phyloP scores from a whole-genome alignment of 1,284 basidiomycete species.

The Leccinum pseudoinsigne region DNA sequence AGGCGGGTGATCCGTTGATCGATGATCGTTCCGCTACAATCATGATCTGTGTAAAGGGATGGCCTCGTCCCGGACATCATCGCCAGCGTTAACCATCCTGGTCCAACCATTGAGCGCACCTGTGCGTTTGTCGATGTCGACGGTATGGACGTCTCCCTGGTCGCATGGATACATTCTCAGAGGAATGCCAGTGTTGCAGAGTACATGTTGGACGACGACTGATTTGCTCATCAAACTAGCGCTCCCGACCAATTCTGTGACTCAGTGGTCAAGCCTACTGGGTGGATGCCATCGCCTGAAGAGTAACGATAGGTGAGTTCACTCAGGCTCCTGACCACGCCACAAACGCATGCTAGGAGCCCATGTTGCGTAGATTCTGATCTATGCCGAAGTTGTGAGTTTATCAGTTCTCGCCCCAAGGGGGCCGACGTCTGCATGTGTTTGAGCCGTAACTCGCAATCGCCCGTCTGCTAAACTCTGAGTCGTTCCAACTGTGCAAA shows the following conservation, averaged over 20 bases:
- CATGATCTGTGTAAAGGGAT: neutral
- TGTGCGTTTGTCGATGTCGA: neutral
- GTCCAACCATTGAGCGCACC: neutral
- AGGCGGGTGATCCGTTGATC: neutral
- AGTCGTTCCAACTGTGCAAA: neutral
- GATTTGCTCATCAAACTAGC: neutral
- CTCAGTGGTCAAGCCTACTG: slow-evolving; percentile 1
- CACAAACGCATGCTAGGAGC: neutral
- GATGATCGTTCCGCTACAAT: neutral
- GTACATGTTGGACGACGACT: neutral
- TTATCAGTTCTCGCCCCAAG: neutral
- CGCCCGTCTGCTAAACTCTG: neutral
- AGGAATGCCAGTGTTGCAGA: neutral
- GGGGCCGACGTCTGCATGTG: neutral
- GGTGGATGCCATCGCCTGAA: neutral
- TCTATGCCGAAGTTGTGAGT: neutral
- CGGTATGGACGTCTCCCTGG: neutral
- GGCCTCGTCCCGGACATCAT: neutral
- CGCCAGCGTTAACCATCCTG: neutral
- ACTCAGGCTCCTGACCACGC: neutral
- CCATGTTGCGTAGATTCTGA: neutral
- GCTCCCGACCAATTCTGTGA: neutral
- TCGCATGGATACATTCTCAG: neutral
- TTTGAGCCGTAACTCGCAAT: neutral
- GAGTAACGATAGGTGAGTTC: neutral